phyloP scores from a whole-genome alignment of 2,329 filamentous ascomycete genomes.

The Fusarium sterilihyphosum region DNA sequence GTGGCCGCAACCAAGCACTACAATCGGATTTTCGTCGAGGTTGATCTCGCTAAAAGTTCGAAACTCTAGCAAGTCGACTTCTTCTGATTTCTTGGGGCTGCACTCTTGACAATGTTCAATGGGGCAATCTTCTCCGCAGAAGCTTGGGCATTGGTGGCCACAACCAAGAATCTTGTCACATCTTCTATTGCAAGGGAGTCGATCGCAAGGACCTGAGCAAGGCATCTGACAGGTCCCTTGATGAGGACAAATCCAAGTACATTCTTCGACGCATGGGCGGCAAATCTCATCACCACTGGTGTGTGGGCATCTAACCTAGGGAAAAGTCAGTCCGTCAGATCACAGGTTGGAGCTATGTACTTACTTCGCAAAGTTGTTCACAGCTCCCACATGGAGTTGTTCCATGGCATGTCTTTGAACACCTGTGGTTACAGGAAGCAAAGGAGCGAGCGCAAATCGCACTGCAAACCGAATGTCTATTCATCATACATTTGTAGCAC shows the following conservation, averaged over 20 bases:
- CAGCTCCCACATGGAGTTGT: too few relatives aligned
- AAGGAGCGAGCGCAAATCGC: too few relatives aligned
- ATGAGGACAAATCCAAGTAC: conserved; percentile 62
- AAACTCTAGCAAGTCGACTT: conserved; percentile 66
- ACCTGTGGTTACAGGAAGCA: too few relatives aligned
- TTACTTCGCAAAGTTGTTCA: too few relatives aligned
- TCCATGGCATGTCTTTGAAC: too few relatives aligned
- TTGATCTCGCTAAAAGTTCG: conserved; percentile 65
- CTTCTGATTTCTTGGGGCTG: conserved; percentile 43
- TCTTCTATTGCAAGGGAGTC: conserved; percentile 63
- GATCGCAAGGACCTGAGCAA: conserved; percentile 72
- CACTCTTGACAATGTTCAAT: conserved; percentile 66
- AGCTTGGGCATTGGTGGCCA: conserved; percentile 68
- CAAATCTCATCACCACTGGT: too few relatives aligned
- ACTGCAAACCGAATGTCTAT: too few relatives aligned
- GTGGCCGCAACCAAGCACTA: conserved; percentile 71
- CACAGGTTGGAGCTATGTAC: too few relatives aligned
- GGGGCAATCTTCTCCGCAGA: conserved; percentile 73
- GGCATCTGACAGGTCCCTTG: conserved; percentile 62
- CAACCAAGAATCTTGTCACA: conserved; percentile 49
- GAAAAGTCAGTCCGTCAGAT: too few relatives aligned
- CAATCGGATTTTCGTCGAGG: conserved; percentile 65
- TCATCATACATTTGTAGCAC: too few relatives aligned
- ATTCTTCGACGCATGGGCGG: conserved; percentile 45
- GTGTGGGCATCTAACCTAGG: too few relatives aligned